These are phyloP conservation scores for Dioscorea zingiberensis DNA, from an alignment of 106 monocot species.

Conservation along the genomic window DNA sequence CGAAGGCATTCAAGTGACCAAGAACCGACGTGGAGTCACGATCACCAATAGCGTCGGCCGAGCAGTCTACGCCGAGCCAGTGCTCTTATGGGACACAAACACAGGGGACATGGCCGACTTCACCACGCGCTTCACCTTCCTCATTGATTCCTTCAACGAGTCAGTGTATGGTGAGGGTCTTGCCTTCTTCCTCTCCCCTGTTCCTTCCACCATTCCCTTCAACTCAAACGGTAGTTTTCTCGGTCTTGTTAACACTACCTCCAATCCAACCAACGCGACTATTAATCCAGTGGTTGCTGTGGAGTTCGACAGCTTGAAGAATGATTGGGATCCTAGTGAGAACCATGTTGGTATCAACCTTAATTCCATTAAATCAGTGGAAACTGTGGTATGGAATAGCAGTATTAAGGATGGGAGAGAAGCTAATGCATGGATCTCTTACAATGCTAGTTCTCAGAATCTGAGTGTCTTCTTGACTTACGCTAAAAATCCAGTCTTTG, in stretches of 20 bases:
- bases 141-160: background rate
- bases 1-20: slow-evolving; percentile 33
- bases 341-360: background rate
- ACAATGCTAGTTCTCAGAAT: background rate
- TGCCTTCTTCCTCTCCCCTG: background rate
- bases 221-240: background rate
- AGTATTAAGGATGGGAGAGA: background rate
- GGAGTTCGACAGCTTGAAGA: background rate
- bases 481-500: background rate
- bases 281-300: background rate
- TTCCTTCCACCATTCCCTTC: background rate
- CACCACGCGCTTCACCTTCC: background rate
- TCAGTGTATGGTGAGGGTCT: background rate
- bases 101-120: slow-evolving; percentile 14
- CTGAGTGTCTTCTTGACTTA: slow-evolving; percentile 5
- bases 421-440: slow-evolving; percentile 1
- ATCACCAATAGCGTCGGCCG: slow-evolving; percentile 39
- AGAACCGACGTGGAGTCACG: slow-evolving; percentile 12
- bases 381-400: background rate
- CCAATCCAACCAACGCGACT: background rate
- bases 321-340: background rate
- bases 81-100: slow-evolving; percentile 26
- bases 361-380: background rate
- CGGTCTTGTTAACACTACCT: background rate
- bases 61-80: slow-evolving; percentile 22